phyloP scores from a whole-genome alignment of 371 early-diverging fungal species.

The Apophysomyces variabilis region DNA sequence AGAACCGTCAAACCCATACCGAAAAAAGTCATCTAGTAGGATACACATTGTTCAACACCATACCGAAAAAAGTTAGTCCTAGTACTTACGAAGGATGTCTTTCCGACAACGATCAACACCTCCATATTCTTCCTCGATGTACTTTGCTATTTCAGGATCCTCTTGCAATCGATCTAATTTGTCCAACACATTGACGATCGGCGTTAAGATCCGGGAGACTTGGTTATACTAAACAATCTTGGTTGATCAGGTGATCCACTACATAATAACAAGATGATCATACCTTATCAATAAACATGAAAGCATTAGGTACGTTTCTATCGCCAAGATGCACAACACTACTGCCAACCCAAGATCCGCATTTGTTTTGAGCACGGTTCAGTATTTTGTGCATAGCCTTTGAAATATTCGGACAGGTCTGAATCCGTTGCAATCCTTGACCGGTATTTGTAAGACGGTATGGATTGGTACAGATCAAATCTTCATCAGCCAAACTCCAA shows the following conservation, averaged over 20 bases:
- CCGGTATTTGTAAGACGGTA: conserved; percentile 96
- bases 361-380: conserved; percentile 81
- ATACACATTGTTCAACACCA: background rate
- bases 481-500: conserved; percentile 90
- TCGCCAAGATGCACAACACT: conserved; percentile 96
- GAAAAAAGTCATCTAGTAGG: conserved; percentile 84
- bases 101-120: conserved; percentile 68
- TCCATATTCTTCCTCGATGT: conserved; percentile 75
- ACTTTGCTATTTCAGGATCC: conserved; percentile 59
- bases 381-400: conserved; percentile 88
- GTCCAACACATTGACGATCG: conserved; percentile 79
- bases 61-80: background rate
- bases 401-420: conserved; percentile 80
- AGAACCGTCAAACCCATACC: conserved; percentile 94
- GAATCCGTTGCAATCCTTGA: conserved; percentile 93
- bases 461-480: conserved; percentile 74
- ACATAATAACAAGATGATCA: conserved; percentile 11
- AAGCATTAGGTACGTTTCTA: conserved; percentile 88
- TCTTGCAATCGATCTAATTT: conserved; percentile 65
- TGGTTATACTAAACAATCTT: conserved; percentile 77
- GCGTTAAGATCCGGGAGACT: conserved; percentile 93
- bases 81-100: conserved; percentile 63
- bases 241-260: background rate
- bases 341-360: conserved; percentile 93
- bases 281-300: conserved; percentile 95